A percentile compares a stretch with the other conserved stretches of the same genome.
Conservation (phyloP, 345 rosid genomes). For the Bruguiera sexangula region DNA sequence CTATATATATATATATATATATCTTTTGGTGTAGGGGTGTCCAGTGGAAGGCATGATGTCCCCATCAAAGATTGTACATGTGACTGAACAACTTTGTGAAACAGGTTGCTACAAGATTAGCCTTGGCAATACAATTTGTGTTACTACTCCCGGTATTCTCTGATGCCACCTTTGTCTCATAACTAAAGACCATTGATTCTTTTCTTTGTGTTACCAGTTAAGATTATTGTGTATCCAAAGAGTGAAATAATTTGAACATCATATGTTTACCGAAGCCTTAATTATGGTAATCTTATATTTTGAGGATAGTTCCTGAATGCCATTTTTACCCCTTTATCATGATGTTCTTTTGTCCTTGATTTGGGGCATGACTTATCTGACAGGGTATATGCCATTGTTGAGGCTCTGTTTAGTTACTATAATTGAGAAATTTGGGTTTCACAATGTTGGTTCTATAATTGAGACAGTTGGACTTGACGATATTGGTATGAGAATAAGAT, state of each 20-base stretch:
- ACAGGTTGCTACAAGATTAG: conserved; percentile 97
- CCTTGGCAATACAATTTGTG: conserved; percentile 80
- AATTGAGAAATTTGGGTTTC: no score
- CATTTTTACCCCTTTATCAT: no score
- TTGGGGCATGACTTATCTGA: no score
- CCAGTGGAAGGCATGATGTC: conserved; percentile 51
- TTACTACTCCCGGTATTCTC: conserved; percentile 78
- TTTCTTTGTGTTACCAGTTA: not conserved
- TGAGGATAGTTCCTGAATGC: no score
- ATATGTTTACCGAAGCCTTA: no score
- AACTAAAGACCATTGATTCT: not conserved
- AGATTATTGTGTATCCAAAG: not conserved
- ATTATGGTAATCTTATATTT: no score
- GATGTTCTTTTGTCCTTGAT: no score
- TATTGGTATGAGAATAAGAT: no score
- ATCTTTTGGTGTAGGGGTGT: conserved; percentile 90
- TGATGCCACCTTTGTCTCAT: not conserved
- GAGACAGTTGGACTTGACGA: no score
- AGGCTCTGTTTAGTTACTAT: no score
- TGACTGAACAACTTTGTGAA: conserved; percentile 73
- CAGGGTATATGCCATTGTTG: no score
- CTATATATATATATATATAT: conserved; percentile 54
- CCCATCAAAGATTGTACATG: conserved; percentile 68
- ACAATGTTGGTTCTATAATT: no score
- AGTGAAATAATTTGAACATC: not conserved